Conservation (phyloP, 116 monocot species). For the Cymodocea nodosa region DNA sequence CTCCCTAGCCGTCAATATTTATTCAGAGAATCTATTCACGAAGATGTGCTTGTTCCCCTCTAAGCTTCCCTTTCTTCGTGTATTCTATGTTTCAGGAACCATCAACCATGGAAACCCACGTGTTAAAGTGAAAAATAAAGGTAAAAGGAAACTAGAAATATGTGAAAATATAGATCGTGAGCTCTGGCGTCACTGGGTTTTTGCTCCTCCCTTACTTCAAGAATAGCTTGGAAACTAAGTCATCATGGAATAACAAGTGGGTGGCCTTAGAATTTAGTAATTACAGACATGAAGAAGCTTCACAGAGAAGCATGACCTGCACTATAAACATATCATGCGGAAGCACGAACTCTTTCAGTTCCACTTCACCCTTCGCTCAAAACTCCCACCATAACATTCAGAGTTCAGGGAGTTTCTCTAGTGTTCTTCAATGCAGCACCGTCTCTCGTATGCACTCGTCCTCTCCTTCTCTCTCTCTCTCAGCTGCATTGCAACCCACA, state of each 20-base stretch:
- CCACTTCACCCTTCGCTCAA: not conserved
- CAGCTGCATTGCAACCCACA: conserved; percentile 19
- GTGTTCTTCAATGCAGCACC: conserved; percentile 33
- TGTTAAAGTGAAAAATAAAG: no score
- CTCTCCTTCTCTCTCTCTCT: conserved; percentile 22
- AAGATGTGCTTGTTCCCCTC: not conserved
- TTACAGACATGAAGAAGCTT: not conserved
- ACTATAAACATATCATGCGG: not conserved
- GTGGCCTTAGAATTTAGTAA: not conserved
- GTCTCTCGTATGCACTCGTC: conserved; percentile 24
- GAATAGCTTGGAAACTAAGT: conserved; percentile 10
- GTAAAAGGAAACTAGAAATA: not conserved
- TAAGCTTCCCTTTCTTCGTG: no score
- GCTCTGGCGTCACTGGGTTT: not conserved
- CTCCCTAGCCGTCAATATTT: no score
- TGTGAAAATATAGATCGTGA: not conserved
- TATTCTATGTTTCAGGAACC: no score
- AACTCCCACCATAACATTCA: not conserved
- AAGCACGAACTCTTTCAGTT: not conserved
- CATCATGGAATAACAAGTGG: not conserved
- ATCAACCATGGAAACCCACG: no score
- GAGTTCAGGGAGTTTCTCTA: not conserved
- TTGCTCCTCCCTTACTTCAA: conserved; percentile 6
- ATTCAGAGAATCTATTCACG: not conserved
- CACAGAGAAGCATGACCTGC: not conserved